These are phyloP conservation scores for Drosera capensis DNA, from an alignment of 148 eudicot species.

Conservation along the genomic window DNA sequence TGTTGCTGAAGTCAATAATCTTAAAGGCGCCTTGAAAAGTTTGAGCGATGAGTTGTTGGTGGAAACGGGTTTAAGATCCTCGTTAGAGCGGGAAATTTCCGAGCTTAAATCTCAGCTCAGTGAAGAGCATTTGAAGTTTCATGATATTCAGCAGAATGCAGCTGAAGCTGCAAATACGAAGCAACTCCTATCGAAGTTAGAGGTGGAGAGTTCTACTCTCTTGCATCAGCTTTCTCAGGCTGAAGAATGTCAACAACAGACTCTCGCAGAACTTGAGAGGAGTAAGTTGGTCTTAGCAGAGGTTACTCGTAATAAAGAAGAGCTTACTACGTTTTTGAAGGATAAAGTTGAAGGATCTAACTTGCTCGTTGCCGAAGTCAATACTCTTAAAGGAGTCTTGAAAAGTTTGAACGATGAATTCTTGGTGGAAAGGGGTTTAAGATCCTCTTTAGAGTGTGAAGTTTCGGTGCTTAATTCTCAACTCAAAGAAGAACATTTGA, in stretches of 20 bases:
- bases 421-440: constrained; percentile 29
- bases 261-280: constrained; percentile 40
- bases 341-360: constrained; percentile 30
- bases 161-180: too few relatives aligned
- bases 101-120: too few relatives aligned
- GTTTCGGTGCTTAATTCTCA: constrained; percentile 23
- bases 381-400: constrained; percentile 32
- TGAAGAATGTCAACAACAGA: constrained; percentile 24
- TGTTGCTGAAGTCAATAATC: constrained; percentile 29
- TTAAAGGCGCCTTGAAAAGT: constrained; percentile 35
- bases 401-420: constrained; percentile 44
- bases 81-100: too few relatives aligned
- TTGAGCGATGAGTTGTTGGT: constrained; percentile 40
- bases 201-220: too few relatives aligned
- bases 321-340: constrained; percentile 22
- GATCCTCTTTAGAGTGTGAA: constrained; percentile 28
- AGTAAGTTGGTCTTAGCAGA: constrained; percentile 26
- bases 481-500: constrained; percentile 22
- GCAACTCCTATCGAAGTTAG: too few relatives aligned
- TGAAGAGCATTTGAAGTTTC: too few relatives aligned
- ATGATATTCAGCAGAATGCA: too few relatives aligned
- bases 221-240: too few relatives aligned
- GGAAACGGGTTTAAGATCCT: too few relatives aligned
- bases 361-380: constrained; percentile 39
- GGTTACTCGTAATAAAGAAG: constrained; percentile 38